These are phyloP conservation scores for Puya raimondii DNA, from an alignment of 176 grass and related monocot genomes.

Conservation along the genomic window DNA sequence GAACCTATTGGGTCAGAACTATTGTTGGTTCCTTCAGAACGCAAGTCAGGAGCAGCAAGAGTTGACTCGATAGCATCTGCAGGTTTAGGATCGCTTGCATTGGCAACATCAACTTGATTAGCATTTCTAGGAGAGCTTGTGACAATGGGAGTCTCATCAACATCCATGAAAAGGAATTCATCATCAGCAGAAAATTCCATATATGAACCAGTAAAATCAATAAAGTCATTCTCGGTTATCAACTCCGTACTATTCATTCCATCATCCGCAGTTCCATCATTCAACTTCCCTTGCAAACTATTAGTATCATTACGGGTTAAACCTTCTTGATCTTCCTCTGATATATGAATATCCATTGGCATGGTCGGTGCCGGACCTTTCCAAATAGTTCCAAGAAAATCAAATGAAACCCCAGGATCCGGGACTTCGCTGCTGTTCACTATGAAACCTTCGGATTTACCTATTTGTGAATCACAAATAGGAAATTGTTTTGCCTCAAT, in stretches of 20 bases:
- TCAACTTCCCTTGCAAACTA: slow-evolving; percentile 27
- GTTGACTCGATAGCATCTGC: slow-evolving; percentile 14
- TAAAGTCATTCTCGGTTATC: slow-evolving; percentile 42
- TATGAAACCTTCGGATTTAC: slow-evolving; percentile 22
- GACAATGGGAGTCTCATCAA: slow-evolving; percentile 35
- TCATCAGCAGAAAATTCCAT: slow-evolving; percentile 41
- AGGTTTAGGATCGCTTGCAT: slow-evolving; percentile 27
- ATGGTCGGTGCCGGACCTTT: slow-evolving; percentile 20
- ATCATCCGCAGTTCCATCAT: slow-evolving; percentile 30
- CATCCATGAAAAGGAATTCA: slow-evolving; percentile 46
- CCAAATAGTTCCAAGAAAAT: slow-evolving; percentile 35
- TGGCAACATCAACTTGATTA: slow-evolving; percentile 24
- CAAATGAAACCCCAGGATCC: slow-evolving; percentile 9
- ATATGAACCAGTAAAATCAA: slow-evolving; percentile 45
- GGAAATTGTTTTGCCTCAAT: slow-evolving; percentile 30
- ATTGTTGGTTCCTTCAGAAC: slow-evolving; percentile 25
- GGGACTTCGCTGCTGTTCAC: slow-evolving; percentile 24
- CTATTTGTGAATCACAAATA: slow-evolving; percentile 26
- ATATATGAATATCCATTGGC: slow-evolving; percentile 18
- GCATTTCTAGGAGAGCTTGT: slow-evolving; percentile 47
- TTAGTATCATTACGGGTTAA: slow-evolving; percentile 27
- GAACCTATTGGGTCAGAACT: slow-evolving; percentile 33
- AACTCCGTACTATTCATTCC: slow-evolving; percentile 25
- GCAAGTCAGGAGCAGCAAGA: slow-evolving; percentile 24
- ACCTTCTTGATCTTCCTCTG: slow-evolving; percentile 15